Base-by-base conservation (phyloP, 225 moss, liverwort and hornwort genomes). In the Anthoceros angustus region DNA sequence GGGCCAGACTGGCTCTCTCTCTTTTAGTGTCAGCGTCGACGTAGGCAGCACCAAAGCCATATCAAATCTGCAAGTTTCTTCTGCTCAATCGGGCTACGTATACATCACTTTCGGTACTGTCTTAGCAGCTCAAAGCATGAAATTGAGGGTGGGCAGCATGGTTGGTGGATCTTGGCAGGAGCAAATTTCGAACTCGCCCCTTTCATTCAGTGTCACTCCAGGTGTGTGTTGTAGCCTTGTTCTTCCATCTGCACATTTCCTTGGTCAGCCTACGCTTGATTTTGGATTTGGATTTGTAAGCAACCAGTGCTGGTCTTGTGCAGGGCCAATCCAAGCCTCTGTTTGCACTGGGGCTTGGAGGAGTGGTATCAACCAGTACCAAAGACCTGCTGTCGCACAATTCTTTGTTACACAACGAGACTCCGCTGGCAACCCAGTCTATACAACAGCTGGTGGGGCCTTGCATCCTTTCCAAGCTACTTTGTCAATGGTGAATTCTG, bases 291-390 rank as follows among this genome's bases (percentile, higher is more conserved):
- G 32, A 32, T 32, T 4, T 32, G 32, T 32, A 32, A 32, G 32
- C 32, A 32, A 32, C 32, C 32, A 55, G 23, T 55, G 6, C 55
- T 55, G 18, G 7, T 15, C 55, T 55, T 18, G 5, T 55, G 7
- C 55, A 55, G 55, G 55, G 14, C 55, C 55, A 9, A 23, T 15
- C 12, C 55, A 55, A 55, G 6, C 55, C 55, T 55, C 55, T 9
- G n/a, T 23, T 18, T 55, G n/a, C 10, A 55, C n/a, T 15, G 55
- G 55, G 23, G 55, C 55, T 55, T 55, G 55, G 55, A 55, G 55
- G 14, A 55, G 55, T 55, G 55, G 55, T 23, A 55, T 55, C n/a
- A 55, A 55, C 55, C 55, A 55, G 55, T 55, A 55, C n/a, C 55
- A 55, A 20, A 55, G 55, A 15, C 55, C 55, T 1, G 55, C 55